A percentile compares a stretch with the other conserved stretches of the same genome.
Evolutionary conservation across 352 stramenopile species (phyloP).

Genomic region (Phytophthora cactorum): DNA sequence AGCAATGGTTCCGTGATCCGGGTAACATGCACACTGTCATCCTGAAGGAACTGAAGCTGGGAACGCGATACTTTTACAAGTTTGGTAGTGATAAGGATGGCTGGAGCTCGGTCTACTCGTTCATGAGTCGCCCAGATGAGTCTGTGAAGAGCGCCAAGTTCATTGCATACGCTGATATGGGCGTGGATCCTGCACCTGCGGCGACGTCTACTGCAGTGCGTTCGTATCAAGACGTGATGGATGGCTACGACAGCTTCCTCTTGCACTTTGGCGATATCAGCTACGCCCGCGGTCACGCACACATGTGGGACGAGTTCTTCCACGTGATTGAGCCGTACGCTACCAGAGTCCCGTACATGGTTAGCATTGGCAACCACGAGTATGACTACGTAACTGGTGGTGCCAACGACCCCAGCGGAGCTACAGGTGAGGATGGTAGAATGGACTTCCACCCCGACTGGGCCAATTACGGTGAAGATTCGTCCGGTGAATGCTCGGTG

Average conservation of each 20-base stretch:
- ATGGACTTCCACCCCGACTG: slow-evolving; percentile 75
- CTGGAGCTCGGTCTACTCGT: slow-evolving; percentile 74
- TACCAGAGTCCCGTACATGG: slow-evolving; percentile 78
- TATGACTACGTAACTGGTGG: slow-evolving; percentile 75
- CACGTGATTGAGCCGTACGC: slow-evolving; percentile 73
- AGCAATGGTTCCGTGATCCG: slow-evolving; percentile 77
- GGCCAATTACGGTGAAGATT: slow-evolving; percentile 79
- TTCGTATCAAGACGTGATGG: slow-evolving; percentile 65
- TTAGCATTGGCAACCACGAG: slow-evolving; percentile 84
- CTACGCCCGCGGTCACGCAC: slow-evolving; percentile 63
- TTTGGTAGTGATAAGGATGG: slow-evolving; percentile 81
- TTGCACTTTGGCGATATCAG: slow-evolving; percentile 83
- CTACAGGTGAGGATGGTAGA: slow-evolving; percentile 46
- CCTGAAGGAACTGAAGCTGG: slow-evolving; percentile 45
- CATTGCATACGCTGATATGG: slow-evolving; percentile 87
- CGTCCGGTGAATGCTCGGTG: slow-evolving; percentile 75
- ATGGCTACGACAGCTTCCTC: slow-evolving; percentile 76
- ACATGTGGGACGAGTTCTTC: slow-evolving; percentile 83
- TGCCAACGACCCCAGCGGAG: slow-evolving; percentile 64
- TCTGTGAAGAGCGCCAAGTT: slow-evolving; percentile 66
- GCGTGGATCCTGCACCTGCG: slow-evolving; percentile 60
- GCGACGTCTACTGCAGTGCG: slow-evolving; percentile 67
- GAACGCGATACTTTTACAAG: slow-evolving; percentile 74
- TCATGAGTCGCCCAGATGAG: slow-evolving; percentile 48
- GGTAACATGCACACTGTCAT: slow-evolving; percentile 86